A percentile compares a stretch with the other conserved stretches of the same genome.
These are phyloP conservation scores for Candida methanosorbosa DNA, from an alignment of 805 yeast species.

Conservation along the genomic window DNA sequence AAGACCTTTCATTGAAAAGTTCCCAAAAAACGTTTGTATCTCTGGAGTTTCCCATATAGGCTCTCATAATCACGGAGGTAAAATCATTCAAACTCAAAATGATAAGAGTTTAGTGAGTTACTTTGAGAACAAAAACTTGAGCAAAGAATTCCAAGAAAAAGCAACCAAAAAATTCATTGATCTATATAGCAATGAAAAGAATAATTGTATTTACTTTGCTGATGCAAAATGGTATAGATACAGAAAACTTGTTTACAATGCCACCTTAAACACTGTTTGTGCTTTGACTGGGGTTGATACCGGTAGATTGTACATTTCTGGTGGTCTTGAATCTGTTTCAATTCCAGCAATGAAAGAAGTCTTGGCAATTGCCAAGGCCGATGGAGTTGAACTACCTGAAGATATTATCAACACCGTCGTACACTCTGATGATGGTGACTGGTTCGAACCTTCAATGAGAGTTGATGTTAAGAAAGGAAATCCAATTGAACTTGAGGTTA, in stretches of 20 bases:
- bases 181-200: constrained; percentile 36
- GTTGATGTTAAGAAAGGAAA: constrained; percentile 60
- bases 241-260: constrained; percentile 58
- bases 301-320: constrained; percentile 42
- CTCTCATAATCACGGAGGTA: constrained; percentile 43
- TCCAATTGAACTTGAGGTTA: constrained; percentile 63
- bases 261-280: constrained; percentile 33
- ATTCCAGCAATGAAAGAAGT: constrained; percentile 65
- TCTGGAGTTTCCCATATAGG: constrained; percentile 63
- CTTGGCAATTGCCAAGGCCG: constrained; percentile 56
- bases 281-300: constrained; percentile 29
- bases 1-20: constrained; percentile 40
- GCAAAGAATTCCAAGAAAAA: constrained; percentile 20
- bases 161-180: constrained; percentile 36
- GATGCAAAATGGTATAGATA: constrained; percentile 49
- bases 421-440: constrained; percentile 49
- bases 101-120: constrained; percentile 47
- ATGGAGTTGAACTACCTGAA: constrained; percentile 46
- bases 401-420: constrained; percentile 40
- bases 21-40: constrained; percentile 40
- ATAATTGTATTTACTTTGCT: constrained; percentile 30
- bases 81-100: constrained; percentile 35
- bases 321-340: constrained; percentile 31
- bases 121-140: constrained; percentile 32
- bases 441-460: constrained; percentile 65